Evolutionary conservation across 768 basidiomycete genomes (phyloP), one percentile per base, ranked within the genome.

Genomic region (Cyathus striatus): DNA sequence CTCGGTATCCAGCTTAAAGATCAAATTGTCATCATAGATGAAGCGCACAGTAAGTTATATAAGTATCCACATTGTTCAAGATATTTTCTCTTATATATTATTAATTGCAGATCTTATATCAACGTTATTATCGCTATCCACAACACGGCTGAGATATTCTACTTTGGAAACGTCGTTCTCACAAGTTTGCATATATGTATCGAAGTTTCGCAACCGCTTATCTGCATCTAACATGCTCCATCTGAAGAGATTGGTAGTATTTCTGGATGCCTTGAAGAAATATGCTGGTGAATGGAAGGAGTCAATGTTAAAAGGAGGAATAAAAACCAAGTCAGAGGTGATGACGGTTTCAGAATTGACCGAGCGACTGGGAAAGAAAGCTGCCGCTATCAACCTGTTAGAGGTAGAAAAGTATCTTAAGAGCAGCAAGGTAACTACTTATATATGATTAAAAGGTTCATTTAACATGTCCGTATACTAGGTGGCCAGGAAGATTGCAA

Each of bases 21-120:
- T 53, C 91, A 96, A 53, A 71, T 97, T 14, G 78, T 99, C 23
- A 74, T 98, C 18, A 81, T 99, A 42, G 95, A 99, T 55, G 95
- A 99, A 67, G 95, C 95, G 0, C 95, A 99, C 62, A 97, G 91
- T 93, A 53, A 44, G 89, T 68, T 18, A 20, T 36, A 6, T 10
- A 24, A 16, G 17, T 30, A 16, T 24, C 14, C 20, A 17, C 20
- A 3, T 7, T 13, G 18, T n/a, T 23, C 4, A 14, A 16, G 40
- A 22, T 1, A 27, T 12, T 20, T 42, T 43, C 21, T 43, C 26
- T 4, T 27, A 18, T 13, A 39, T 18, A 27, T 35, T 26, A 32
- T 20, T 38, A n/a, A 42, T 46, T 27, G 3, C 45, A 94, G 91
- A 96, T 60, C 64, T 96, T 38, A 91, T 94, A 53, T 83, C 92